These are phyloP conservation scores for Kwoniella europaea DNA, from an alignment of 768 basidiomycete species.

Conservation along the genomic window DNA sequence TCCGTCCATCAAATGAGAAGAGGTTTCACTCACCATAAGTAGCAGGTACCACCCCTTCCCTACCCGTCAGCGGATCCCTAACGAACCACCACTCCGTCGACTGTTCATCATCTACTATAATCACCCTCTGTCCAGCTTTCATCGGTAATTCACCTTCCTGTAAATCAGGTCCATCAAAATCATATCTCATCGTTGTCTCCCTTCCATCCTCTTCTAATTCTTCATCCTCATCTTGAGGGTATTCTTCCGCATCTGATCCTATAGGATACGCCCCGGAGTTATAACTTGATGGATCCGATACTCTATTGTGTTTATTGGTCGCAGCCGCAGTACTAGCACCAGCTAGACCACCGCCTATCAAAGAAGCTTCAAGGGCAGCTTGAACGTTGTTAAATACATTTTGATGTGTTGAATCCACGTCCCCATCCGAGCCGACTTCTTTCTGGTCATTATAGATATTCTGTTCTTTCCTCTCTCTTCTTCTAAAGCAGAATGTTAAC, in stretches of 20 bases:
- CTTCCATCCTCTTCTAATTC: constrained; percentile 50
- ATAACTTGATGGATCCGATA: constrained; percentile 22
- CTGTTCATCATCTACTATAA: constrained; percentile 63
- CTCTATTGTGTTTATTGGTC: constrained; percentile 13
- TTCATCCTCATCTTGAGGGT: constrained; percentile 31
- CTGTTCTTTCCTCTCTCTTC: constrained; percentile 36
- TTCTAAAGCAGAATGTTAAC: constrained; percentile 42
- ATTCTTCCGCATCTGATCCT: constrained; percentile 11
- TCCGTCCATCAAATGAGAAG: not conserved
- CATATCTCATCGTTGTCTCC: constrained; percentile 56
- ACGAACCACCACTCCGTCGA: constrained; percentile 88
- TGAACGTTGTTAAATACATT: constrained; percentile 48
- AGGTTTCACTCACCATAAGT: constrained; percentile 64
- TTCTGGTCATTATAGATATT: constrained; percentile 36
- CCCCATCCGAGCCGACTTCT: constrained; percentile 24
- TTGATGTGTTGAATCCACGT: constrained; percentile 48
- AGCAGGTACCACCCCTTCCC: constrained; percentile 88
- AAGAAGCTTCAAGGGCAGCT: constrained; percentile 38
- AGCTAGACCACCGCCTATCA: constrained; percentile 32
- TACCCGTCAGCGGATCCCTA: constrained; percentile 75
- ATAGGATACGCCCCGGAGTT: constrained; percentile 19
- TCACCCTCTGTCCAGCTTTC: constrained; percentile 50
- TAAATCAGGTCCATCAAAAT: constrained; percentile 53
- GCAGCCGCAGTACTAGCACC: constrained; percentile 24
- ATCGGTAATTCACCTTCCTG: constrained; percentile 57